A percentile compares a stretch with the other conserved stretches of the same genome.
These are phyloP conservation scores for Agarophyton chilense DNA, from an alignment of 23 red algal species.

Conservation along the genomic window DNA sequence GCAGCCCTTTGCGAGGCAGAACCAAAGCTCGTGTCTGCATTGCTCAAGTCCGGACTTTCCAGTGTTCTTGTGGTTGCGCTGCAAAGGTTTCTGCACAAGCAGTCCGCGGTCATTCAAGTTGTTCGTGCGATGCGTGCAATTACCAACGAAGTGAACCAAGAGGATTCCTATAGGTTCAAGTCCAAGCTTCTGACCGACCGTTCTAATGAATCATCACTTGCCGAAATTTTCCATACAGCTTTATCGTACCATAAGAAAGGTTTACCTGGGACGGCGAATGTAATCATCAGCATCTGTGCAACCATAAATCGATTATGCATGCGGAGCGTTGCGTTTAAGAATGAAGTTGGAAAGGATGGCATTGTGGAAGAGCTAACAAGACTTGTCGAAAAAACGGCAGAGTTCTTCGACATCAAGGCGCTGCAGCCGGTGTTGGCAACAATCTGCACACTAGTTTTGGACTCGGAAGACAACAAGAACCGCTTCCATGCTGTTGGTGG, in stretches of 20 bases:
- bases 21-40: constrained; percentile 37
- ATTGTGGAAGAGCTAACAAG: constrained; percentile 64
- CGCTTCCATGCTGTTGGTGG: constrained; percentile 58
- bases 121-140: constrained; percentile 63
- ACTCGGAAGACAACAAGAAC: constrained; percentile 72
- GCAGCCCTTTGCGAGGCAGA: constrained; percentile 57
- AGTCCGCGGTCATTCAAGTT: constrained; percentile 47
- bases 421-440: constrained; percentile 62
- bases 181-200: constrained; percentile 59
- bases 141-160: constrained; percentile 48
- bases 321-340: constrained; percentile 48
- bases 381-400: constrained; percentile 50
- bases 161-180: constrained; percentile 70
- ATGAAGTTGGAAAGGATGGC: constrained; percentile 66
- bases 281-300: constrained; percentile 72
- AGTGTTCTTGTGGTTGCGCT: constrained; percentile 48
- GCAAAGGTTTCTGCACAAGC: constrained; percentile 43
- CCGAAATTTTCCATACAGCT: constrained; percentile 64
- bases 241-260: constrained; percentile 68
- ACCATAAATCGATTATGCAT: constrained; percentile 61
- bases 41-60: constrained; percentile 45
- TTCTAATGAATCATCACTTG: constrained; percentile 61
- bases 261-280: constrained; percentile 48
- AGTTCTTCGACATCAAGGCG: constrained; percentile 36
- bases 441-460: constrained; percentile 67